Evolutionary conservation across 2,329 filamentous ascomycete genomes (phyloP), one percentile per base, ranked within the genome.

Genomic region (Trichoderma sp.): DNA sequence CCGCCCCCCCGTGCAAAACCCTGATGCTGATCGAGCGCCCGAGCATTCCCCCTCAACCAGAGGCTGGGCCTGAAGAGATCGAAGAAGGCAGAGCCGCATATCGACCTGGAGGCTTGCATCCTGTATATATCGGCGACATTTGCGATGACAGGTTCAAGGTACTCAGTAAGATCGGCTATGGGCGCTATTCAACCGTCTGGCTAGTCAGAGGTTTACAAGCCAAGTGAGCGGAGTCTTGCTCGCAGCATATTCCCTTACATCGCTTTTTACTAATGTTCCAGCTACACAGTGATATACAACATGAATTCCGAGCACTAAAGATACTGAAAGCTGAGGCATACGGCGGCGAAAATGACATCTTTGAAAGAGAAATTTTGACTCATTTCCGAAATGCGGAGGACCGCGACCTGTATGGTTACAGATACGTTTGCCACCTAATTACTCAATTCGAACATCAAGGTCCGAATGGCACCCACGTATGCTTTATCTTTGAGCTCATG

Each of bases 91-190:
- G 37, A 39, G 37, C 37, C 37, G 63, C 26, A 34, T 73, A 73
- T 30, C 56, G 26, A 39, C 37, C 37, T 39, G 37, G 37, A 16
- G 37, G 37, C 14, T 39, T 39, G 18, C 71, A 73, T 39, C 70
- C 71, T 1, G 71, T 72, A 14, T 73, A 72, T 13, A 68, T 72
- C 18, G 72, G 71, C 1, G 71, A 71, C 16, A 21, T 70, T 24
- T 70, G 52, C 8, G 65, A 70, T 32, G 24, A 64, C 11, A 68
- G 66, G 59, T 73, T 63, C 28, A 34, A 69, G 3, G 56, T 72
- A 2, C 51, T 73, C 1, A 73, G 70, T n/a, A 73, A 73, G 28
- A 72, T 73, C 32, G 71, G 72, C 4, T 72, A 70, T 26, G 71
- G 72, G 0, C 14, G 18, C 6, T 73, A 73, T 54, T 73, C 72